Base-by-base conservation (phyloP, 208 protist genomes). In the Trypanosoma mega region DNA sequence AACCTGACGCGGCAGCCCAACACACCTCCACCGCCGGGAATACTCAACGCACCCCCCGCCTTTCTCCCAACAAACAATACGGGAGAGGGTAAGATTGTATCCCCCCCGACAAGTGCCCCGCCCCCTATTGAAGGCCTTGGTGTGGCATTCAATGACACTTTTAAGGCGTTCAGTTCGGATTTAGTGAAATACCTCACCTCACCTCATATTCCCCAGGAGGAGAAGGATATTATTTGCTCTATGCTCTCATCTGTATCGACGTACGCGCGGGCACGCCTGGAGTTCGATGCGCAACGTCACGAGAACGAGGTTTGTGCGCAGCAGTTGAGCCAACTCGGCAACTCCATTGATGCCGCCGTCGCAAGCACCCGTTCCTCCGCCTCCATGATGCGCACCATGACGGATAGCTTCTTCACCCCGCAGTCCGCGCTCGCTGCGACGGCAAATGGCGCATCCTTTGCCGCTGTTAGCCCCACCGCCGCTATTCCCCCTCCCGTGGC, bases 271-370 rank as follows among this genome's bases (percentile, higher is more conserved):
- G 12, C 48, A 6, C 56, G 56, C 2, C 14, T 71, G 12, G 45
- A 14, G 24, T 12, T 56, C 20, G 30, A 51, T 20, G 24, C 57
- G 21, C 2, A 30, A 12, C 16, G 58, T 3, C 24, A 41, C 12
- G 56, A 63, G 29, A 29, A 44, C 3, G 62, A 68, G 34, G 5
- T 31, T 2, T 53, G 48, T 21, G 9, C 60, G 14, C 37, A 57
- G 8, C 36, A 53, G 9, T 36, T 51, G 9, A 20, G 21, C 12
- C 34, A 68, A 27, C 44, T 68, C 6, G 30, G 31, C 7, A 34
- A 1, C 9, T 8, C 20, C 14, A 36, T 68, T 26, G 44, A 44
- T 23, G 12, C 23, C 3, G 31, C 52, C 8, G 11, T 33, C 12
- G 39, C 43, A 14, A 27, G 24, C 16, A 18, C 49, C 3, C 11